Base-by-base conservation (phyloP, 371 early-diverging fungal species). In the Lichtheimia ornata region DNA sequence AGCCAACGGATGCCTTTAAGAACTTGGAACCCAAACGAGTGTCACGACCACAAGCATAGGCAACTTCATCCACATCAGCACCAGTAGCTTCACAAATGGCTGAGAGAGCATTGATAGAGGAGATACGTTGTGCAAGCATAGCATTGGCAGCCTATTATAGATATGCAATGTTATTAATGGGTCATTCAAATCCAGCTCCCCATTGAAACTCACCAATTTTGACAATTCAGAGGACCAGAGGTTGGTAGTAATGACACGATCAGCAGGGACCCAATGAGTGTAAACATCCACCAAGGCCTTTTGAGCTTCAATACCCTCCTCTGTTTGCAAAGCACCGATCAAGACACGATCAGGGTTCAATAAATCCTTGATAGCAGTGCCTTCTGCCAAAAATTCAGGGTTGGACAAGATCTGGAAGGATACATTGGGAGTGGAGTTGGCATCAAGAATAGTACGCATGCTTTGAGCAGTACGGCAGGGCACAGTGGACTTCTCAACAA, bases 321-420 rank as follows among this genome's bases (percentile, higher is more conserved):
- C 76, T 15, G 92, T 94, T 64, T 88, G 88, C 64, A 92, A 81
- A 55, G 89, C 86, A 70, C 97, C 97, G 67, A 97, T 95, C 65
- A 97, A 81, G 43, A 96, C 94, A 65, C 97, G 92, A 76, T 96
- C 97, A 35, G 97, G 97, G 63, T 86, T 70, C 60, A 92, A 65
- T 62, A 97, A 83, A 73, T 97, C 95, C 24, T 65, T 69, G 65
- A 96, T 87, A 45, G 96, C 96, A 35, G 96, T 94, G 56, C 96
- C 97, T 73, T 97, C 97, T 59, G 95, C 94, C 72, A 97, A 86
- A 78, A 97, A 97, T 79, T 97, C 97, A 35, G 97, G 97, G 82
- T 97, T 97, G 50, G 96, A 93, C 52, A 97, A 83, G 62, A 97
- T 94, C 56, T 91, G 90, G 66, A 97, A 96, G 24, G 77, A 82